Conservation (phyloP, 208 protist genomes). For the Acanthamoeba culbertsoni region DNA sequence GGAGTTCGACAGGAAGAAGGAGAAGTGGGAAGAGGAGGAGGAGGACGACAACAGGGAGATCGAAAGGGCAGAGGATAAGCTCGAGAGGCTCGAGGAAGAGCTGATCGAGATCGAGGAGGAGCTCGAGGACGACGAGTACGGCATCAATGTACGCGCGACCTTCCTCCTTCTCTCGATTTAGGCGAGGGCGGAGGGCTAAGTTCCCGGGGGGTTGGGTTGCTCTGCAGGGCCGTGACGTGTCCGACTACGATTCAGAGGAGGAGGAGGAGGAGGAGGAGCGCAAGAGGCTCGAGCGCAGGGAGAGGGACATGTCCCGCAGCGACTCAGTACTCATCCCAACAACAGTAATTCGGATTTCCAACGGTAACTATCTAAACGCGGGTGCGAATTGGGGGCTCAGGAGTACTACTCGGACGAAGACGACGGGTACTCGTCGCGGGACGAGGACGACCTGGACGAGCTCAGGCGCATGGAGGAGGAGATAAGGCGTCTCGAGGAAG, state of each 20-base stretch:
- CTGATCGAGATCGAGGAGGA: conserved; percentile 31
- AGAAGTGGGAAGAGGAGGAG: conserved; percentile 4
- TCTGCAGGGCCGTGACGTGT: neutral
- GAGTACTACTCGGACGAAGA: conserved; percentile 13
- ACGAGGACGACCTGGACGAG: neutral
- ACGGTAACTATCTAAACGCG: neutral
- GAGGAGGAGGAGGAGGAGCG: neutral
- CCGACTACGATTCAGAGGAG: neutral
- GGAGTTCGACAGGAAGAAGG: conserved; percentile 32
- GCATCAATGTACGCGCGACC: neutral
- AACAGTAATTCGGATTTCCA: neutral
- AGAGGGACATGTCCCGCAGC: neutral
- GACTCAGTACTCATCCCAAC: neutral
- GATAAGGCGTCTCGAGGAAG: conserved; percentile 15
- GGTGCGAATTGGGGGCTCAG: neutral
- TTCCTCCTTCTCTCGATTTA: no score
- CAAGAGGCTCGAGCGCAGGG: neutral
- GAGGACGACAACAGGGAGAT: neutral
- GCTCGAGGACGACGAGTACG: neutral
- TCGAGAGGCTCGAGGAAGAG: conserved; percentile 3
- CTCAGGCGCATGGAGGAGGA: neutral
- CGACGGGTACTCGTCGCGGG: neutral
- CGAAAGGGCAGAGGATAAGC: neutral
- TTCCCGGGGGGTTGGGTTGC: no score
- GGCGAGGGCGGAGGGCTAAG: no score